Evolutionary conservation across 495 filamentous ascomycete genomes (phyloP), one percentile per base, ranked within the genome.

Genomic region (Collariella sp.): DNA sequence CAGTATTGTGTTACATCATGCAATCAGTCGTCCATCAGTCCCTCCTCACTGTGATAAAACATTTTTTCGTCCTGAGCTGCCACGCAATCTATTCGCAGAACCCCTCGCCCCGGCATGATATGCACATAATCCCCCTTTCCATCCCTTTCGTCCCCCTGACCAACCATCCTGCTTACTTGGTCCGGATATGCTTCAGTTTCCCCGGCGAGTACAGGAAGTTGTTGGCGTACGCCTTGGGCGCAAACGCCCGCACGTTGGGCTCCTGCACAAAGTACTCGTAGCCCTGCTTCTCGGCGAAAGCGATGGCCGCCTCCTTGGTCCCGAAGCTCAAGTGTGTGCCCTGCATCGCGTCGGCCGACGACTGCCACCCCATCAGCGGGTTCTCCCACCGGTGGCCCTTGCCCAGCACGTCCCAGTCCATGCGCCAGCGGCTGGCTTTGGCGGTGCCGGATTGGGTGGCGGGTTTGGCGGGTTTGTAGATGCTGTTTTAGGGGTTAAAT

Each of bases 231-330:
- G 87, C 85, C 78, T 99, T 97, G 39, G 90, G 87, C 11, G 84
- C 76, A 54, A 96, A 83, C 55, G 81, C 83, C 67, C 93, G 79
- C 73, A 81, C 80, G 63, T 96, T 96, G 5, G 91, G 91, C 73
- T 97, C 93, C 76, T 97, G 93, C 19, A 97, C 88, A 70, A 95
- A 96, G 70, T 96, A 99, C 65, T 97, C 91, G 66, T 97, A 99
- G 34, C 94, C 93, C 67, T 99, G 94, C 79, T 96, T 99, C 76
- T 96, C 85, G 18, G 93, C 93, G 64, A 99, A 99, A 16, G 76
- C 69, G 59, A 99, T 91, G 57, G 93, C 93, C 63, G 95, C 91
- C 68, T 99, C 91, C 78, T 95, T 97, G 47, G 76, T 78, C 72
- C 86, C 88, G 80, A 99, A 99, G 66, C 83, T 83, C 54, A 99